Evolutionary conservation across 1,139 yeast species (phyloP), one percentile per base, ranked within the genome.

Genomic region (Sugiyamaella novakii): DNA sequence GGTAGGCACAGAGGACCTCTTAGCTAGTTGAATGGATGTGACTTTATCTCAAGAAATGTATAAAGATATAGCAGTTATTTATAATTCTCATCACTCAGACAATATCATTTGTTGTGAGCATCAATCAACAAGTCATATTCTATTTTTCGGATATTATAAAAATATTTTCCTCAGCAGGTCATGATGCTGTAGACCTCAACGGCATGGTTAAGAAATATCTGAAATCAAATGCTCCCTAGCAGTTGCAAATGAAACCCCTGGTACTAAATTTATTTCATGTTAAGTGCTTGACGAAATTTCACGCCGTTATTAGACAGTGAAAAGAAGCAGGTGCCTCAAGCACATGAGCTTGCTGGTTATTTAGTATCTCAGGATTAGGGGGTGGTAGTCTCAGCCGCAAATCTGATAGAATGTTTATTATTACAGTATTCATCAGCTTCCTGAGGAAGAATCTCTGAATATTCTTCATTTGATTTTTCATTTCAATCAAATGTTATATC

Each of bases 291-390:
- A 56, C 75, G 91, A 59, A 82, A 82, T 67, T 84, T 76, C 61
- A 62, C 78, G 65, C 59, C 62, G 63, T 63, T 65, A 51, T 60
- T 59, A 50, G 62, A 61, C 54, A 81, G 71, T 53, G 73, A 55
- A 55, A 15, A 71, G 70, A 31, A 55, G 66, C 34, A 72, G 71
- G 69, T 56, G 60, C 65, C 64, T 1, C 62, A 70, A 27, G 74
- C 70, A 37, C 63, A 67, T 42, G 85, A 81, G 57, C 89, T 89
- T 5, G 78, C 76, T 58, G 80, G 80, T 17, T 76, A 7, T 74
- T 85, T 24, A 94, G 94, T 6, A 83, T 86, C 51, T 71, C 83
- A 48, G 94, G 94, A 5, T 78, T 85, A 83, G 94, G 94, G 8
- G 91, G 92, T 66, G 94, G 94, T 46, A 75, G 86, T 42, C 83